phyloP scores from a whole-genome alignment of 768 basidiomycete genomes.

The Pleurotus platypus region DNA sequence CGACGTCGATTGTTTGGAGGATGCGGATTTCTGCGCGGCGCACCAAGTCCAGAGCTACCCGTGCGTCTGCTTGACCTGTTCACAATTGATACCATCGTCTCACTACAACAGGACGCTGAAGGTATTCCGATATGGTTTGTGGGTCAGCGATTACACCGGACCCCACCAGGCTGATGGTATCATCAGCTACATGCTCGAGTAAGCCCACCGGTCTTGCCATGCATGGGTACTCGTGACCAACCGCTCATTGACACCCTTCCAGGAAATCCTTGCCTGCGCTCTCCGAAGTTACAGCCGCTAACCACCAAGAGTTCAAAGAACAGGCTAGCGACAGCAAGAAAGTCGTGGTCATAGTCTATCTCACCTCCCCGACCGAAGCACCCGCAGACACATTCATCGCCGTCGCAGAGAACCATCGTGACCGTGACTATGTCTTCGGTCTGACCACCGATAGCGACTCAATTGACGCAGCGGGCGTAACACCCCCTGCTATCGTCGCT shows the following conservation, averaged over 20 bases:
- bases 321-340: conserved; percentile 58
- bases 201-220: conserved; percentile 21
- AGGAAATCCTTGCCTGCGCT: conserved; percentile 94
- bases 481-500: conserved; percentile 81
- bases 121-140: conserved; percentile 82
- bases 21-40: conserved; percentile 85
- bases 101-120: conserved; percentile 67
- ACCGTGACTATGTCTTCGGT: conserved; percentile 86
- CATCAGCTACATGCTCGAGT: conserved; percentile 96
- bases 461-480: conserved; percentile 67
- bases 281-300: conserved; percentile 69
- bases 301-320: conserved; percentile 78
- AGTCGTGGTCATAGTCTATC: conserved; percentile 85
- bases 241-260: conserved; percentile 8
- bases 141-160: conserved; percentile 73
- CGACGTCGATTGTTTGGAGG: conserved; percentile 95
- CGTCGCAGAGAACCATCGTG: conserved; percentile 83
- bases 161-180: conserved; percentile 95
- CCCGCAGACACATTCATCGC: conserved; percentile 73
- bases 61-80: conserved; percentile 41
- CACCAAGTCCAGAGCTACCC: conserved; percentile 93
- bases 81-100: not conserved
- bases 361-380: conserved; percentile 63
- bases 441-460: conserved; percentile 67
- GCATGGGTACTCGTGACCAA: not conserved